These are phyloP conservation scores for Dipteronia dyeriana DNA, from an alignment of 345 rosid species.

Conservation along the genomic window DNA sequence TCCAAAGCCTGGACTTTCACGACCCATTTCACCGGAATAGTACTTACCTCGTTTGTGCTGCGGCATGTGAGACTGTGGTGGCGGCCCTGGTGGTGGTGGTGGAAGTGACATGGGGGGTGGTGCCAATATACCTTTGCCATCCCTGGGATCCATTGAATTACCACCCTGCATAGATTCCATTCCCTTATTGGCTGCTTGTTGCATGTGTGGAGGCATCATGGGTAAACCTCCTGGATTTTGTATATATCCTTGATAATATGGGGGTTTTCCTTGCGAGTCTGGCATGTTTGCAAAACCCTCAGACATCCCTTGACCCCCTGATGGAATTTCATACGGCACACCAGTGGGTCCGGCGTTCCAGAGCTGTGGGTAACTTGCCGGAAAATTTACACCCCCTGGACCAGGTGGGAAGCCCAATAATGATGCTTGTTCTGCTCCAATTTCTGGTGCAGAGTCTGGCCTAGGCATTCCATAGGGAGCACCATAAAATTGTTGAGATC, in stretches of 20 bases:
- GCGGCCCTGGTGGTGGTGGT: slow-evolving; percentile 48
- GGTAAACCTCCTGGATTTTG: slow-evolving; percentile 45
- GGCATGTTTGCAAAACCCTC: slow-evolving; percentile 43
- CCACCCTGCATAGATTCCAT: slow-evolving; percentile 46
- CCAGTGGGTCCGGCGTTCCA: slow-evolving; percentile 63
- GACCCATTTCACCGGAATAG: slow-evolving; percentile 48
- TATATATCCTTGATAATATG: slow-evolving; percentile 57
- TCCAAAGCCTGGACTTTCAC: slow-evolving; percentile 63
- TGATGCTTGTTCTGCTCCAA: slow-evolving; percentile 73
- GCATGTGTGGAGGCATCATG: slow-evolving; percentile 44
- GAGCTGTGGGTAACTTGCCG: slow-evolving; percentile 56
- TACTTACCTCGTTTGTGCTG: slow-evolving; percentile 58
- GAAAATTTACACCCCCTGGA: slow-evolving; percentile 50
- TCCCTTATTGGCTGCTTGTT: slow-evolving; percentile 34
- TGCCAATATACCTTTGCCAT: slow-evolving; percentile 53
- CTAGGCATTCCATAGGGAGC: slow-evolving; percentile 56
- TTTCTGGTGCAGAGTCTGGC: slow-evolving; percentile 51
- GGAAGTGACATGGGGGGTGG: slow-evolving; percentile 48
- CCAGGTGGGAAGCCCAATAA: slow-evolving; percentile 69
- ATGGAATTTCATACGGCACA: slow-evolving; percentile 33
- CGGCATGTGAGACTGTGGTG: slow-evolving; percentile 41
- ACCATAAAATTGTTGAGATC: slow-evolving; percentile 64
- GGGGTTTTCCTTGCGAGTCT: slow-evolving; percentile 46
- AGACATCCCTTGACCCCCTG: slow-evolving; percentile 41
- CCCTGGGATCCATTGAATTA: slow-evolving; percentile 41